phyloP scores from a whole-genome alignment of 768 basidiomycete species.

The Cystobasidiopsis lactophilus region DNA sequence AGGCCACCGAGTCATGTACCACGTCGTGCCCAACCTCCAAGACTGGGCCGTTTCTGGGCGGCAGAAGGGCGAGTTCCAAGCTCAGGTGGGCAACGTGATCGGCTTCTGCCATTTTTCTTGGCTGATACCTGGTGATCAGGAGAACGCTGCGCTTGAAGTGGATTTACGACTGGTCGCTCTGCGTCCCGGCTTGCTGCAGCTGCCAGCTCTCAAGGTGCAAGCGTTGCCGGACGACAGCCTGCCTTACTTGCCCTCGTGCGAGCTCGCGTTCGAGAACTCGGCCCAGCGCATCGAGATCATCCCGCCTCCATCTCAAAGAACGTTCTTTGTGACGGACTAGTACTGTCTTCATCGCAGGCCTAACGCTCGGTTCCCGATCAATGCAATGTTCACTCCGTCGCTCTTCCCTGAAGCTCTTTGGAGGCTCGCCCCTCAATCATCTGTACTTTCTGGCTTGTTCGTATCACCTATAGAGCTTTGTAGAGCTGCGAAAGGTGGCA shows the following conservation, averaged over 20 bases:
- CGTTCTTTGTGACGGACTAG: conserved; percentile 37
- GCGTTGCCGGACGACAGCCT: conserved; percentile 33
- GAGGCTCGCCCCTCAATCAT: too few species aligned
- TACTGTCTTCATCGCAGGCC: too few species aligned
- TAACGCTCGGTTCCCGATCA: too few species aligned
- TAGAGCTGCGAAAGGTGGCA: too few species aligned
- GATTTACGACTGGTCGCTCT: conserved; percentile 65
- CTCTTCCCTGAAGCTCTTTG: too few species aligned
- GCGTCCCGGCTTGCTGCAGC: conserved; percentile 52
- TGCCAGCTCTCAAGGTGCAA: conserved; percentile 50
- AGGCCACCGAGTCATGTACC: conserved; percentile 29
- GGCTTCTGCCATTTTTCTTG: too few species aligned
- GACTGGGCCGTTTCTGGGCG: conserved; percentile 75
- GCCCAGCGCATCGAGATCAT: conserved; percentile 60
- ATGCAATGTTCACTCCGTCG: too few species aligned
- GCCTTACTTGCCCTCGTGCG: conserved; percentile 31
- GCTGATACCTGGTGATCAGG: too few species aligned
- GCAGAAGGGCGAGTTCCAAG: conserved; percentile 62
- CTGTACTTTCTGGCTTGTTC: too few species aligned
- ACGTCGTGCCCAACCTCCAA: conserved; percentile 48
- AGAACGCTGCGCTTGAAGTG: conserved; percentile 37
- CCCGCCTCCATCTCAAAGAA: conserved; percentile 59
- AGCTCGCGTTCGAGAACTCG: conserved; percentile 65
- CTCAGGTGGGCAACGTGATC: conserved; percentile 42
- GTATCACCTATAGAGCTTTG: too few species aligned